A percentile compares a stretch with the other conserved stretches of the same genome.
Evolutionary conservation across 768 basidiomycete genomes (phyloP).

Genomic region (Rhodotorula babjevae): DNA sequence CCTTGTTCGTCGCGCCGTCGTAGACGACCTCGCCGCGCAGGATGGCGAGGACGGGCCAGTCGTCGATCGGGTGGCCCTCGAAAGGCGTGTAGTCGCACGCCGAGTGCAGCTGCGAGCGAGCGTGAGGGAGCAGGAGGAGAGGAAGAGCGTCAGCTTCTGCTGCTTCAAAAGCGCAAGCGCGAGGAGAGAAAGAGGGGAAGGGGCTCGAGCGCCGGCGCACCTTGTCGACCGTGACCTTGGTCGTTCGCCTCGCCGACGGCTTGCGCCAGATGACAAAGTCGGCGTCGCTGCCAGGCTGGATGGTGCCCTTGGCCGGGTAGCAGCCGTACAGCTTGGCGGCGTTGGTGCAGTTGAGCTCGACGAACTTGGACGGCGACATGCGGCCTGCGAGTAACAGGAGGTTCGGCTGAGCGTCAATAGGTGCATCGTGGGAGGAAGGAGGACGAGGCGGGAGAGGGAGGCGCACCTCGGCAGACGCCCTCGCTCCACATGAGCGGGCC

Average conservation of each 20-base stretch:
- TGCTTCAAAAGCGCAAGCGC: too few relatives aligned
- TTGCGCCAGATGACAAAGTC: conserved; percentile 47
- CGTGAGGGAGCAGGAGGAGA: not conserved
- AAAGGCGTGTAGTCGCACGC: conserved; percentile 48
- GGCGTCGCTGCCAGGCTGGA: conserved; percentile 47
- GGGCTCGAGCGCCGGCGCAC: conserved; percentile 36
- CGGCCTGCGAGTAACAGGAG: conserved; percentile 24
- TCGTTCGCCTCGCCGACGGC: conserved; percentile 24
- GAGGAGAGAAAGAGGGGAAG: not conserved
- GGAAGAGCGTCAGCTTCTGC: not conserved
- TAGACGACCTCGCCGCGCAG: conserved; percentile 37
- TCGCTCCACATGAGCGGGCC: conserved; percentile 46
- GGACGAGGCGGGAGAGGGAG: too few relatives aligned
- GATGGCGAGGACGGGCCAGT: conserved; percentile 47
- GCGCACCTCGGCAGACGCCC: conserved; percentile 44
- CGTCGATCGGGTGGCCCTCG: conserved; percentile 46
- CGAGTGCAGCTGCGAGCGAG: conserved; percentile 19
- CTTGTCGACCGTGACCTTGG: conserved; percentile 42
- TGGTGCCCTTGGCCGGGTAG: conserved; percentile 46
- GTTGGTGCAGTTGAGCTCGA: conserved; percentile 47
- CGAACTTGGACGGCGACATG: conserved; percentile 46
- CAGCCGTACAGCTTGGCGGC: conserved; percentile 48
- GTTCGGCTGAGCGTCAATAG: too few relatives aligned
- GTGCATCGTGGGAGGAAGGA: not conserved
- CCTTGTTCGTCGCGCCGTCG: conserved; percentile 24